A percentile compares a stretch with the other conserved stretches of the same genome.
Conservation (phyloP, 108 stramenopile species). For the Skeletonema tropicum region DNA sequence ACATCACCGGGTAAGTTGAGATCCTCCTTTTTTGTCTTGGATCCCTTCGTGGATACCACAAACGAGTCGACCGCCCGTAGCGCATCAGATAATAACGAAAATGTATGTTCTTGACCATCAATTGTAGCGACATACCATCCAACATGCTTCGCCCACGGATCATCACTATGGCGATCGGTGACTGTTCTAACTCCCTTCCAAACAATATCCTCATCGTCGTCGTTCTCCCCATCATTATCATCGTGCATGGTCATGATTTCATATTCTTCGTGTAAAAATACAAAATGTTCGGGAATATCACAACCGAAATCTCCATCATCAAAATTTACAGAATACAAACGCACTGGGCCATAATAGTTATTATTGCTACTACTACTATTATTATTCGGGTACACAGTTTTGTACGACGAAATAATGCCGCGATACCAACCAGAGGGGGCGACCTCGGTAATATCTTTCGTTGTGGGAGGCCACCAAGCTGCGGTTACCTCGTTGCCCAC, state of each 20-base stretch:
- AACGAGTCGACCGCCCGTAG: conserved; percentile 11
- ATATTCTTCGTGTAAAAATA: conserved; percentile 13
- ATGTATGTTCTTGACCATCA: conserved; percentile 15
- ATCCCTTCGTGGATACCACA: conserved; percentile 3
- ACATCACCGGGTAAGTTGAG: conserved; percentile 18
- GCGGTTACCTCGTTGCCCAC: conserved; percentile 18
- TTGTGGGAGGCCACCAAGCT: conserved; percentile 9
- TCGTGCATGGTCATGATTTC: neutral
- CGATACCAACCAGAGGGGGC: conserved; percentile 1
- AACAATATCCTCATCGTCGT: neutral
- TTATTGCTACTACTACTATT: neutral
- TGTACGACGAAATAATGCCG: neutral
- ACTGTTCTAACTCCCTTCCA: conserved; percentile 23
- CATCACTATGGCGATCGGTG: conserved; percentile 7
- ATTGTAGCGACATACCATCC: conserved; percentile 32
- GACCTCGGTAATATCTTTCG: neutral
- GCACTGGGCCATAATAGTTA: conserved; percentile 4
- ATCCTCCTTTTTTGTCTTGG: conserved; percentile 4
- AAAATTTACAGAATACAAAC: conserved; percentile 5
- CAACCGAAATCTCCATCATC: conserved; percentile 7
- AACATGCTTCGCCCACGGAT: conserved; percentile 23
- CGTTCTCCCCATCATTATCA: neutral
- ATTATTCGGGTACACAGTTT: neutral
- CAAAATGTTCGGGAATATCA: conserved; percentile 11
- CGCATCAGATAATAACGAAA: conserved; percentile 12